A percentile compares a stretch with the other conserved stretches of the same genome.
Conservation (phyloP, 192 early-diverging fungal species). For the Glomus cerebriforme region DNA sequence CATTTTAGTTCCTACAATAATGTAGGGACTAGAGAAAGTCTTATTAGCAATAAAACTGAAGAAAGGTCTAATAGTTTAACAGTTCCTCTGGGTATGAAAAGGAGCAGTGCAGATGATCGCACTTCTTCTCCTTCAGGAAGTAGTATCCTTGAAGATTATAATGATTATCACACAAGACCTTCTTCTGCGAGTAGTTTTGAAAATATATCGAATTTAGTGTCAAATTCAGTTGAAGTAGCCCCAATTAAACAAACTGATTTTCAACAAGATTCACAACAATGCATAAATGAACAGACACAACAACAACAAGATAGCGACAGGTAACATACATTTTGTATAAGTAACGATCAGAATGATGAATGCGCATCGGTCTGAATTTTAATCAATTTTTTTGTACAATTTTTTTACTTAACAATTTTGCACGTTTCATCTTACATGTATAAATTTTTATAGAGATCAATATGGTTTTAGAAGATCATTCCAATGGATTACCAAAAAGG, state of each 20-base stretch:
- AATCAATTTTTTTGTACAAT: too few species aligned
- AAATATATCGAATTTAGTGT: background rate
- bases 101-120: background rate
- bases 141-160: conserved; percentile 13
- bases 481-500: conserved; percentile 51
- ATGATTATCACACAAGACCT: background rate
- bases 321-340: background rate
- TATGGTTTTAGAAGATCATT: conserved; percentile 59
- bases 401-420: background rate
- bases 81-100: background rate
- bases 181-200: conserved; percentile 24
- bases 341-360: background rate
- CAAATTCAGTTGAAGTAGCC: background rate
- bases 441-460: conserved; percentile 49
- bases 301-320: background rate
- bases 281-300: background rate
- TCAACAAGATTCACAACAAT: background rate
- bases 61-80: background rate
- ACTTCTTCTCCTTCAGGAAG: conserved; percentile 22
- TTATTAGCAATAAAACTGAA: background rate
- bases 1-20: conserved; percentile 11
- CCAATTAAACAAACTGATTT: background rate
- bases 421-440: background rate
- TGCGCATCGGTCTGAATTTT: too few species aligned
- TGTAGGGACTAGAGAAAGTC: background rate